Percentiles rank a stretch among this genome's conserved stretches.
Conservation (phyloP, 805 yeast species). For the Candida silvicultrix region DNA sequence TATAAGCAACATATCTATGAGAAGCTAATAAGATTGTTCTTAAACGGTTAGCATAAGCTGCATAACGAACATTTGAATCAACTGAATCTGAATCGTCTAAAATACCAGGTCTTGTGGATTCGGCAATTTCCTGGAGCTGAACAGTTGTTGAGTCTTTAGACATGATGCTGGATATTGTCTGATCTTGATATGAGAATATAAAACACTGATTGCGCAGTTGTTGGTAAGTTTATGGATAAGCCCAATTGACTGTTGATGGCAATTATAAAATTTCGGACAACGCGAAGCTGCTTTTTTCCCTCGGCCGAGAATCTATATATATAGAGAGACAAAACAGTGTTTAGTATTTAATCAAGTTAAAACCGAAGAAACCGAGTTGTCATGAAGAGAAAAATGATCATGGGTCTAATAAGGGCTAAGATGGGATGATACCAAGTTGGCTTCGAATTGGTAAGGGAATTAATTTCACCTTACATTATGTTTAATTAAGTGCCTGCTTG, state of each 20-base stretch:
- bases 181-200: no score
- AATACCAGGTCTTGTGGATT: conserved; percentile 10
- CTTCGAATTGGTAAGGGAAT: no score
- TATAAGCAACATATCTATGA: conserved; percentile 79
- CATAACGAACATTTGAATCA: conserved; percentile 56
- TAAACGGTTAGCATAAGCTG: conserved; percentile 74
- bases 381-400: no score
- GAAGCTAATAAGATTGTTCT: conserved; percentile 67
- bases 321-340: background rate
- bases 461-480: no score
- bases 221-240: background rate
- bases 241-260: background rate
- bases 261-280: background rate
- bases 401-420: no score
- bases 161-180: no score
- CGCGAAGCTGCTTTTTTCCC: background rate
- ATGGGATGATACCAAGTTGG: no score
- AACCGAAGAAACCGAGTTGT: background rate
- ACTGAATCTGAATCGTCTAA: conserved; percentile 29
- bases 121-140: conserved; percentile 3
- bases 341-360: no score
- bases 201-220: no score
- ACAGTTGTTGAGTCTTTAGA: background rate
- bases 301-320: background rate
- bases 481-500: no score